Conservation (phyloP, 1,284 basidiomycete species). For the Kalmanozyma brasiliensis region DNA sequence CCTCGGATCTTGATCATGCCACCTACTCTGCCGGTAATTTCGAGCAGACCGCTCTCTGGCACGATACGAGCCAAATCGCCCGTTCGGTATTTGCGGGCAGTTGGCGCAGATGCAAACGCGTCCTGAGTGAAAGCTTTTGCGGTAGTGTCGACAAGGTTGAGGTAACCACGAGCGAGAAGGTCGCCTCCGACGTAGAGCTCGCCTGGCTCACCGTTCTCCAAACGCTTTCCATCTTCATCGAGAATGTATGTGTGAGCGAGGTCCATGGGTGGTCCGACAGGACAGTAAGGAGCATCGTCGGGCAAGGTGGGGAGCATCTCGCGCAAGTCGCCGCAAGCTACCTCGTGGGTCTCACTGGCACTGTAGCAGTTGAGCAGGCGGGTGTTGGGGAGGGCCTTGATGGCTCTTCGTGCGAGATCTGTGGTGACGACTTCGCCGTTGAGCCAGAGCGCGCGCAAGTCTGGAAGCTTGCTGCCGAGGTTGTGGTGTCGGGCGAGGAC, state of each 20-base stretch:
- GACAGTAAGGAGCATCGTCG: conserved; percentile 48
- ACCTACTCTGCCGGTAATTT: conserved; percentile 65
- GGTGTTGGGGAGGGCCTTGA: conserved; percentile 57
- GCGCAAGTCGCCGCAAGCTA: conserved; percentile 62
- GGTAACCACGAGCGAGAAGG: conserved; percentile 63
- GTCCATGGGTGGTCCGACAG: conserved; percentile 63
- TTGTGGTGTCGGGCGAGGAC: conserved; percentile 61
- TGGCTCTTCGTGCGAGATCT: conserved; percentile 60
- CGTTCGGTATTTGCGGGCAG: conserved; percentile 62
- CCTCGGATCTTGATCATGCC: conserved; percentile 67
- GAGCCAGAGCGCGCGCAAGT: conserved; percentile 64
- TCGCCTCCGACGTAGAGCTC: conserved; percentile 66
- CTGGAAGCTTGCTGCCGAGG: conserved; percentile 49
- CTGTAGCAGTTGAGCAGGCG: conserved; percentile 67
- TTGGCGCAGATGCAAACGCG: conserved; percentile 20
- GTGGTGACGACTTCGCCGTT: conserved; percentile 67
- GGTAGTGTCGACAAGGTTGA: conserved; percentile 64
- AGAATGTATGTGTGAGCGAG: conserved; percentile 61
- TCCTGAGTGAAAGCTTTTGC: conserved; percentile 61
- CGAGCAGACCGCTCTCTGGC: conserved; percentile 53
- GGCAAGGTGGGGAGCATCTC: conserved; percentile 35
- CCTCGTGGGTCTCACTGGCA: conserved; percentile 67
- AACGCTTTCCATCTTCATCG: conserved; percentile 53
- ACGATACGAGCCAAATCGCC: conserved; percentile 63
- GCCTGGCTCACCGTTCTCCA: conserved; percentile 54